Base-by-base conservation (phyloP, 2,329 filamentous ascomycete genomes). In the Fusarium protoensiforme region DNA sequence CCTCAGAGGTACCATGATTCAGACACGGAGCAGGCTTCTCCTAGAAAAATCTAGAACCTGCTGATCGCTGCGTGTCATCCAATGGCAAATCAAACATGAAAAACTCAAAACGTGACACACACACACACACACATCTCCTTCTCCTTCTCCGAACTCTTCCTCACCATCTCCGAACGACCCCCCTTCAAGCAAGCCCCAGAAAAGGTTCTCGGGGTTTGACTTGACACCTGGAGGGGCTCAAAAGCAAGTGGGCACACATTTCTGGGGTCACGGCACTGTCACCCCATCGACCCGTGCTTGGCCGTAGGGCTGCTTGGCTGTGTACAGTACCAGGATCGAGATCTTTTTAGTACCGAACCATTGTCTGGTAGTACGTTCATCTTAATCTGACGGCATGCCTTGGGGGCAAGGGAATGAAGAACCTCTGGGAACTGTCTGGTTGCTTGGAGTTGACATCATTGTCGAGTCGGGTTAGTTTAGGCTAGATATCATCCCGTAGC, bases 31-130 rank as follows among this genome's bases (percentile, higher is more conserved):
- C 54, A 41, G 20, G 41, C 51, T 59, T 64, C 64, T 69, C 35
- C 20, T 7, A 24, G 18, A 51, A 53, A 54, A 54, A 29, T 64
- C 68, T 60, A 41, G 68, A 72, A 62, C 41, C 62, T 63, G 38
- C 59, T 74, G 61, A 64, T 61, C 48, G 20, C 35, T 29, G 64
- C n/a, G 16, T 27, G n/a, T 22, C 18, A 59, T 41, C 61, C 51
- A 41, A 61, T 62, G 27, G 38, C 13, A 35, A 24, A 51, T 35
- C 39, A 36, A 35, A 39, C 36, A 41, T 27, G 20, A 5, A 53
- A 62, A 41, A 53, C 24, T 24, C 29, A 61, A 48, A 68, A 31
- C n/a, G 57, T 59, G 41, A 61, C 41, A 22, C 24, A 43, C 24
- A 31, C 22, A 24, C 24, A 24, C 24, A 24, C 24, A 5, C 24